These are phyloP conservation scores for Cordyceps fumosorosea DNA, from an alignment of 2,329 filamentous ascomycete genomes.

Conservation along the genomic window DNA sequence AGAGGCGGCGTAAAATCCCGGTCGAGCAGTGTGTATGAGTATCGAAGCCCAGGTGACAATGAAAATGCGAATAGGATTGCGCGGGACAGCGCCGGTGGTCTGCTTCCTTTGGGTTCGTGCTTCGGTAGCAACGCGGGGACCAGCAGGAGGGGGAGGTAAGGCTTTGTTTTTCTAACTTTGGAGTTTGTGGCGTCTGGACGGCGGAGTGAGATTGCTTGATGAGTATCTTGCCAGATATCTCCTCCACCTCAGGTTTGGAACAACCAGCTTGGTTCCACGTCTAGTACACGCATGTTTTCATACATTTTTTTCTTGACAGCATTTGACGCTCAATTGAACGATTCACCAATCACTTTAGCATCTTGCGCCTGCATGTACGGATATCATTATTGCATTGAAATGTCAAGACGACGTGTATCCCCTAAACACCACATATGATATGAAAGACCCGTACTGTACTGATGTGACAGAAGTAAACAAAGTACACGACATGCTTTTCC, in stretches of 20 bases:
- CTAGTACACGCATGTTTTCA: neutral
- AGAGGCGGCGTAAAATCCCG: constrained; percentile 18
- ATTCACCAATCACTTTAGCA: neutral
- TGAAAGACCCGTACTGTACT: neutral
- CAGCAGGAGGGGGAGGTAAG: neutral
- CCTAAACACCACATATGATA: neutral
- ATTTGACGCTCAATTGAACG: neutral
- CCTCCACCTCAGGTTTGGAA: neutral
- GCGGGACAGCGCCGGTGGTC: neutral
- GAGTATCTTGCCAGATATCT: neutral
- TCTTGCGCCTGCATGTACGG: neutral
- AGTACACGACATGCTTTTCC: neutral
- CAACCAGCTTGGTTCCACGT: neutral
- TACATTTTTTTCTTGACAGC: neutral
- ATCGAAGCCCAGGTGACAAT: no score
- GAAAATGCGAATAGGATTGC: neutral
- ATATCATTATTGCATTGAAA: neutral
- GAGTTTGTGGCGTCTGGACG: constrained; percentile 12
- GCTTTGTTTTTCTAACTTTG: neutral
- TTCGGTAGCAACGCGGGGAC: neutral
- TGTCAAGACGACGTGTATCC: neutral
- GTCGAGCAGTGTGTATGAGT: neutral
- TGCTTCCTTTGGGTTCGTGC: neutral
- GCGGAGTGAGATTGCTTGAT: neutral
- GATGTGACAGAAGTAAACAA: neutral